A percentile compares a stretch with the other conserved stretches of the same genome.
These are phyloP conservation scores for Hippophae gyantsensis DNA, from an alignment of 306 rosid species.

Conservation along the genomic window DNA sequence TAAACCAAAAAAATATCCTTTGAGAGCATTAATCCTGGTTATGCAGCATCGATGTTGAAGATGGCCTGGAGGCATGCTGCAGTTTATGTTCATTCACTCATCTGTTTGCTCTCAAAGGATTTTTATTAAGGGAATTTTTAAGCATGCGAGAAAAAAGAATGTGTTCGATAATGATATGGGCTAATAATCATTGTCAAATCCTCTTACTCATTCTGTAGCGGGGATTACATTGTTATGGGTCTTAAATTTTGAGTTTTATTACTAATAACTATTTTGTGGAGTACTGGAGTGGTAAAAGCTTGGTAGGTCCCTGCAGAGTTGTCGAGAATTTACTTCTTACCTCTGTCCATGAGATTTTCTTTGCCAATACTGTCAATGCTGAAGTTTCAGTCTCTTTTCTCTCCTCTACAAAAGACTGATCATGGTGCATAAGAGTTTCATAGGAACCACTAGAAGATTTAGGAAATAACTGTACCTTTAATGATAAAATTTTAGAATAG, in stretches of 20 bases:
- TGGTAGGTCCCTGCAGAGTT: too few species aligned
- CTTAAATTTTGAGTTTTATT: background rate
- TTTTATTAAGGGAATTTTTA: background rate
- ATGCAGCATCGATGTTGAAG: background rate
- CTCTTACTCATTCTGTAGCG: background rate
- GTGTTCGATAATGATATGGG: background rate
- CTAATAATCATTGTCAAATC: background rate
- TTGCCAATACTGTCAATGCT: too few species aligned
- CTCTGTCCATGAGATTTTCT: background rate
- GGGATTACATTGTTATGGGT: background rate
- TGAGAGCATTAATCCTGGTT: background rate
- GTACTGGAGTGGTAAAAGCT: background rate
- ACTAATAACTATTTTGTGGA: too few species aligned
- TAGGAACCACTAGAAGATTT: too few species aligned
- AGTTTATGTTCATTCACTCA: background rate
- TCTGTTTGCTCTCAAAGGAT: background rate
- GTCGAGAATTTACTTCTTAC: background rate
- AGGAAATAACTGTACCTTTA: too few species aligned
- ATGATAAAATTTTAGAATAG: too few species aligned
- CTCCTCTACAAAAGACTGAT: too few species aligned
- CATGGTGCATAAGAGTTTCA: too few species aligned
- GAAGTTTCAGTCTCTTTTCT: too few species aligned
- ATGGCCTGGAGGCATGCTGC: background rate
- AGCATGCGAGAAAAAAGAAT: background rate
- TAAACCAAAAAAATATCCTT: background rate